Conservation (phyloP, 2,329 filamentous ascomycete species). For the Fusarium metavorans region DNA sequence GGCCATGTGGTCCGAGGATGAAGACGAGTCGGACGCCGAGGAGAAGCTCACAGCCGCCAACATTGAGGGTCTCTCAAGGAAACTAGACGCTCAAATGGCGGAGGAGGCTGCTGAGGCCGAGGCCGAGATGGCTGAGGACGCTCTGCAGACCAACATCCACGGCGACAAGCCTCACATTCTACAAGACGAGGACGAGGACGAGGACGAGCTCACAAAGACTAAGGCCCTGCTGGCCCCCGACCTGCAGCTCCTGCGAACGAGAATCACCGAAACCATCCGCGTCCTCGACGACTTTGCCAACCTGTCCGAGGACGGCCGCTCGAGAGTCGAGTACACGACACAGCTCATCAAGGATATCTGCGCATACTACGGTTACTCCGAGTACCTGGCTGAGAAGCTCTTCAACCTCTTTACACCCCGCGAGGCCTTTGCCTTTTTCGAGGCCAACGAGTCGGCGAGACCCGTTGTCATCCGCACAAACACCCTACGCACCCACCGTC, state of each 20-base stretch:
- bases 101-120: constrained; percentile 86
- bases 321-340: constrained; percentile 86
- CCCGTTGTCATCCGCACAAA: constrained; percentile 98
- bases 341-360: constrained; percentile 93
- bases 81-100: constrained; percentile 82
- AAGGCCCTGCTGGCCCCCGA: constrained; percentile 83
- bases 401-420: constrained; percentile 91
- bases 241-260: constrained; percentile 85
- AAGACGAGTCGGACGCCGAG: constrained; percentile 87
- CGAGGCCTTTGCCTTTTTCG: constrained; percentile 98
- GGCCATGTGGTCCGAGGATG: constrained; percentile 94
- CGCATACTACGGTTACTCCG: constrained; percentile 95
- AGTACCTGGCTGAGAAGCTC: constrained; percentile 95
- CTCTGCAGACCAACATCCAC: constrained; percentile 93
- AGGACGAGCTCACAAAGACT: constrained; percentile 66
- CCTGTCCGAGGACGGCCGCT: constrained; percentile 82
- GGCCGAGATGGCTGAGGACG: constrained; percentile 85
- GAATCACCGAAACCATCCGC: constrained; percentile 93
- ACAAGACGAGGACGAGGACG: constrained; percentile 72
- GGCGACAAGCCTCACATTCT: constrained; percentile 78
- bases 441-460: constrained; percentile 94
- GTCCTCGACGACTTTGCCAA: constrained; percentile 90
- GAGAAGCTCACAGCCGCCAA: constrained; percentile 95
- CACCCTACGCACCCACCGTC: constrained; percentile 81
- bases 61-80: constrained; percentile 89